Base-by-base conservation (phyloP, 2,329 filamentous ascomycete species). In the Epichloe sibirici region DNA sequence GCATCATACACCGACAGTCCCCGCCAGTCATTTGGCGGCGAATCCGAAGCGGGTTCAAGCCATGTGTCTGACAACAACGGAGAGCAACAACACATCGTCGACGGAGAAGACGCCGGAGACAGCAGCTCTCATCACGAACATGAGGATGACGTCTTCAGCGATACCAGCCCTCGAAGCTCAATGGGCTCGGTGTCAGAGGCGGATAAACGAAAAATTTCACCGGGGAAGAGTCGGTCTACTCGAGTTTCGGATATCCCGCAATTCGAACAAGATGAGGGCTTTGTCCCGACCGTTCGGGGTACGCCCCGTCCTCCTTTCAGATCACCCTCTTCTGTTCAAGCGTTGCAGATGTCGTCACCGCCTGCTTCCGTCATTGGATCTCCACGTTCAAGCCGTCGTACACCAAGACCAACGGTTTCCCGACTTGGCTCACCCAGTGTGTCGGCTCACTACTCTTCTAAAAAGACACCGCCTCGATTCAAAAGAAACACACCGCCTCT, bases 291-390 rank as follows among this genome's bases (percentile, higher is more conserved):
- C n/a, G 71, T 76, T 23, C 77, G 83, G 51, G 74, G 75, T 7
- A 79, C 77, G 7, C 74, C 76, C 8, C 77, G 85, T 3, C 78
- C 82, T 5, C 76, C 79, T 1, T 88, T 89, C 63, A 76, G 84
- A 47, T 85, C 84, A 12, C 79, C 85, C 0, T 85, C 83, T 1
- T 82, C 81, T 12, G 79, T 88, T 7, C 80, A 81, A 48, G 82
- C 82, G 1, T 75, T 88, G 68, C 85, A 88, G 58, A 85, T 88
- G 81, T 77, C 78, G 2, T 86, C 83, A 0, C 84, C 83, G 0
- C 71, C 81, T 0, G 70, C 75, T 0, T 83, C 81, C 0, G 69
- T 74, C n/a, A 67, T 71, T 48, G 75, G 73, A n/a, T 78, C 80
- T 2, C 74, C 78, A 6, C 73, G 77, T 9, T 77, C 78, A 0